Evolutionary conservation across 1,139 yeast species (phyloP), one percentile per base, ranked within the genome.

Genomic region (Hansenula sp.): DNA sequence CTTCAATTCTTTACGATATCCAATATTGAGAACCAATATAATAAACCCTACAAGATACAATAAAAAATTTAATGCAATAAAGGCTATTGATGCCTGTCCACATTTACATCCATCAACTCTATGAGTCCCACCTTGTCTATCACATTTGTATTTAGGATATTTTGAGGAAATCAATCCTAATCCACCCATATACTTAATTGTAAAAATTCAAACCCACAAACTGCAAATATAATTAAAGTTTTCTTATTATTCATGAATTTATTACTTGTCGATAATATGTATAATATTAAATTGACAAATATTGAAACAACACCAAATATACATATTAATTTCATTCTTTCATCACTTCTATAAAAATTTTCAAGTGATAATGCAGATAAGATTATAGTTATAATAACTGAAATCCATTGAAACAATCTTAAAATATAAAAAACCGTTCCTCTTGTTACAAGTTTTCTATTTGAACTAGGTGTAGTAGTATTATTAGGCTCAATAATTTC

Each of bases 71-170:
- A 33, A 7, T 5, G 25, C 2, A 3, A 27, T 14, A 18, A 33
- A 33, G 3, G 11, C 29, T 16, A 33, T 21, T 18, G 35, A 24
- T 3, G 24, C 29, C 8, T 33, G 26, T 4, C 35, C 35, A 24
- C 29, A 25, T 33, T 24, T 33, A n/a, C 35, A 33, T 18, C 35
- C 35, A 22, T 33, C 29, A 18, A 18, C 16, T 18, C 35, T 33
- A 33, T 33, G 13, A 18, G 13, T 8, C 7, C 11, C 9, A 18
- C 35, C 35, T n/a, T 33, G 35, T 33, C 20, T 33, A 17, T 12
- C 12, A n/a, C 35, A 33, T 21, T 33, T 20, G n/a, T 33, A 33
- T 4, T 14, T 11, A 13, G 35, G 35, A 25, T 33, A 33, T 7
- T 6, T 18, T 10, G n/a, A 17, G 2, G 27, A 12, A 17, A 33